Evolutionary conservation across 345 rosid species (phyloP).

Genomic region (Microcos paniculata): DNA sequence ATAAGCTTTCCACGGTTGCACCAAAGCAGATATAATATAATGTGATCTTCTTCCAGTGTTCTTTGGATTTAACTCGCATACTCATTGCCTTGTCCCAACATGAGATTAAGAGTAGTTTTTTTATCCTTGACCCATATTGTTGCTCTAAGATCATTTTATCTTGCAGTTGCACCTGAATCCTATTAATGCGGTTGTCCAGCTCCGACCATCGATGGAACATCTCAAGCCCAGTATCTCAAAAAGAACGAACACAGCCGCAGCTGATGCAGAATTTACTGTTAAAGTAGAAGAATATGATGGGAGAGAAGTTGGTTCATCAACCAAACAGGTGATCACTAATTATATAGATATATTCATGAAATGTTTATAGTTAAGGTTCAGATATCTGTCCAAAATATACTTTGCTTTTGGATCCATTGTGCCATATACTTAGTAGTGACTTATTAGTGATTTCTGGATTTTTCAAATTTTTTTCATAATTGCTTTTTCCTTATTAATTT

Average conservation of each 20-base stretch:
- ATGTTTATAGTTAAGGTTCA: background rate
- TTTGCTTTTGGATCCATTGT: background rate
- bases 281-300: slow-evolving; percentile 40
- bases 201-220: slow-evolving; percentile 66
- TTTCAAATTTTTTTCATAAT: background rate
- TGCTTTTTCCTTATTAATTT: background rate
- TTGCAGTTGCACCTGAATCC: slow-evolving; percentile 91
- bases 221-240: slow-evolving; percentile 35
- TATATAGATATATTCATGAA: background rate
- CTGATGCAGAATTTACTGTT: slow-evolving; percentile 32
- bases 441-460: background rate
- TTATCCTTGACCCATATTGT: background rate
- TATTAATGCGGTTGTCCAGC: slow-evolving; percentile 79
- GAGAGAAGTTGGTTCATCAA: slow-evolving; percentile 49
- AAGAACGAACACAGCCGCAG: slow-evolving; percentile 37
- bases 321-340: slow-evolving; percentile 51
- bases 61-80: background rate
- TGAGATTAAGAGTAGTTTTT: background rate
- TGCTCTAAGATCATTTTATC: slow-evolving; percentile 13
- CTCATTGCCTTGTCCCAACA: background rate
- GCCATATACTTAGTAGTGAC: background rate
- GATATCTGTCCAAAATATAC: background rate
- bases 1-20: background rate
- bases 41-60: background rate
- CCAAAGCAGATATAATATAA: background rate